Evolutionary conservation across 129 eudicot species (phyloP).

Genomic region (Saposhnikovia divaricata): DNA sequence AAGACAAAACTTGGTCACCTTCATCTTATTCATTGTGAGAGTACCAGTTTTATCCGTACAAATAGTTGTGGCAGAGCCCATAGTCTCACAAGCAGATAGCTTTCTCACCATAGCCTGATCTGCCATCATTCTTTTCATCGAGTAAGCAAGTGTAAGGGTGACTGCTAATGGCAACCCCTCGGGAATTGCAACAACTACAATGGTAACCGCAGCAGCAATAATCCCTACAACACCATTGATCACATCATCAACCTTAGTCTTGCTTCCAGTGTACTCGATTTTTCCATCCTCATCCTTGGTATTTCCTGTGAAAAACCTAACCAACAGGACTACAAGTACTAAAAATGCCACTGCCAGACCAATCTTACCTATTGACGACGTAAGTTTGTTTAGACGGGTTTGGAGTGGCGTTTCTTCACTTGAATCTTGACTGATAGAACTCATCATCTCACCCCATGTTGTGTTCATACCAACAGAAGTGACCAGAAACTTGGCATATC

Average conservation of each 20-base stretch:
- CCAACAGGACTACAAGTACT: slow-evolving; percentile 26
- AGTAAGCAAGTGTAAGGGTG: slow-evolving; percentile 19
- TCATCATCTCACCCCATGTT: slow-evolving; percentile 40
- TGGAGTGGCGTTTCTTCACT: slow-evolving; percentile 26
- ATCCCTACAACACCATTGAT: slow-evolving; percentile 25
- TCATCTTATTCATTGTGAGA: slow-evolving; percentile 38
- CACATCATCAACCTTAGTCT: slow-evolving; percentile 23
- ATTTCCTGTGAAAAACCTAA: slow-evolving; percentile 20
- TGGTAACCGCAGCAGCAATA: slow-evolving; percentile 35
- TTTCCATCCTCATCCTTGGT: slow-evolving; percentile 22
- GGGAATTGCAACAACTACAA: not conserved
- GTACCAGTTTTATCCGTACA: slow-evolving; percentile 48
- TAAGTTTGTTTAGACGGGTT: slow-evolving; percentile 15
- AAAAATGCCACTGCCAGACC: slow-evolving; percentile 28
- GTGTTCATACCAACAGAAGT: slow-evolving; percentile 31
- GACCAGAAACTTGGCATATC: slow-evolving; percentile 37
- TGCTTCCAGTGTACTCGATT: slow-evolving; percentile 23
- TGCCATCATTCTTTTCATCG: slow-evolving; percentile 41
- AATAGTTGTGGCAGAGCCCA: slow-evolving; percentile 44
- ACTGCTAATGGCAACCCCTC: not conserved
- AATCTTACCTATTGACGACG: slow-evolving; percentile 28
- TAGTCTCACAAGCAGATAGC: slow-evolving; percentile 51
- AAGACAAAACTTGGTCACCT: slow-evolving; percentile 34
- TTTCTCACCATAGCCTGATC: slow-evolving; percentile 47
- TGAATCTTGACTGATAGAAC: slow-evolving; percentile 18